phyloP scores from a whole-genome alignment of 192 early-diverging fungal species.

The Linnemannia hyalina region DNA sequence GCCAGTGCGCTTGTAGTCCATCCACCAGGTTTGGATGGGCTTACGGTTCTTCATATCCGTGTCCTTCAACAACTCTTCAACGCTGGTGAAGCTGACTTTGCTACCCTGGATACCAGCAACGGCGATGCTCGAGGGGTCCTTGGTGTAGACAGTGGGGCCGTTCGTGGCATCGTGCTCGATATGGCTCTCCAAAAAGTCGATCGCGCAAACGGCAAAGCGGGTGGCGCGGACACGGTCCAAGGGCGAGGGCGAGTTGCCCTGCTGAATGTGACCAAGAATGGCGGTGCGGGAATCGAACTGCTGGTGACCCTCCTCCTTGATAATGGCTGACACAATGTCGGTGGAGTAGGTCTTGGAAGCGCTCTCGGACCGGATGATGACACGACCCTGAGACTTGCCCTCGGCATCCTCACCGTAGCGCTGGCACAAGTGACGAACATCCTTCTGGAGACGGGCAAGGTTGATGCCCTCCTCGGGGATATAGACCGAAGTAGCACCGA shows the following conservation, averaged over 20 bases:
- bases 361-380: slow-evolving; percentile 84
- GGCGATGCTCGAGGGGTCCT: slow-evolving; percentile 68
- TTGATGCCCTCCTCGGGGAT: slow-evolving; percentile 94
- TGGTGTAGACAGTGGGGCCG: slow-evolving; percentile 73
- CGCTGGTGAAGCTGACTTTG: slow-evolving; percentile 74
- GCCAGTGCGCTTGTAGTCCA: slow-evolving; percentile 66
- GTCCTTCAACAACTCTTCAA: slow-evolving; percentile 61
- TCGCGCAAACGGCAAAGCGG: slow-evolving; percentile 81
- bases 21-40: slow-evolving; percentile 81
- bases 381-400: slow-evolving; percentile 83
- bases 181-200: slow-evolving; percentile 85
- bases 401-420: slow-evolving; percentile 85
- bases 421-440: slow-evolving; percentile 82
- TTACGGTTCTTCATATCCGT: slow-evolving; percentile 89
- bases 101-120: slow-evolving; percentile 90
- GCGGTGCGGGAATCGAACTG: slow-evolving; percentile 93
- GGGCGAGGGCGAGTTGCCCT: slow-evolving; percentile 94
- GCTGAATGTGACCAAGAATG: slow-evolving; percentile 95
- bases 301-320: slow-evolving; percentile 87
- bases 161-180: slow-evolving; percentile 58
- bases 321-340: slow-evolving; percentile 85
- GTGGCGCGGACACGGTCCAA: slow-evolving; percentile 96
- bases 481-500: slow-evolving; percentile 92
- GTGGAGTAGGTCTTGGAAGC: slow-evolving; percentile 91
- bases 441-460: slow-evolving; percentile 83